These are phyloP conservation scores for Tricholoma sp. DNA, from an alignment of 768 basidiomycete genomes.

Conservation along the genomic window DNA sequence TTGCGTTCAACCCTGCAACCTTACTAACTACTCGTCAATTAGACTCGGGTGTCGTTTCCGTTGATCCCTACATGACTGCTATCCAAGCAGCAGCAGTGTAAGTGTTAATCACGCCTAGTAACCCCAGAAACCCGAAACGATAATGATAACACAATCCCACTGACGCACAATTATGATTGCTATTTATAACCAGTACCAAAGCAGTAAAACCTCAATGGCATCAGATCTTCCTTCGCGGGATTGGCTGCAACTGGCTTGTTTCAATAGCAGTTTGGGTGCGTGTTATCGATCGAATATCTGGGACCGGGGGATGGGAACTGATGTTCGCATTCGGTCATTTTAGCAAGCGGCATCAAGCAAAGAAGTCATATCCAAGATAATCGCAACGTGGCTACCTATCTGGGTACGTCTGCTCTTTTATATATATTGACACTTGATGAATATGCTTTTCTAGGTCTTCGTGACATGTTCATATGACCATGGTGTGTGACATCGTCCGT, in stretches of 20 bases:
- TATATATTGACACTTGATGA: neutral
- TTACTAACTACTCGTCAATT: neutral
- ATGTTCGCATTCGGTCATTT: neutral
- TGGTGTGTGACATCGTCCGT: conserved; percentile 32
- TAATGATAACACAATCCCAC: conserved; percentile 24
- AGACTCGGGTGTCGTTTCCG: conserved; percentile 60
- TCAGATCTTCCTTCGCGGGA: conserved; percentile 68
- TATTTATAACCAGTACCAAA: conserved; percentile 27
- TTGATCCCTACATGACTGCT: conserved; percentile 51
- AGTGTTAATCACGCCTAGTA: conserved; percentile 18
- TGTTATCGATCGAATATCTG: neutral
- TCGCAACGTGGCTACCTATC: conserved; percentile 69
- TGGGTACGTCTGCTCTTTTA: conserved; percentile 42
- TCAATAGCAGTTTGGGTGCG: conserved; percentile 69
- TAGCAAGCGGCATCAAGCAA: conserved; percentile 67
- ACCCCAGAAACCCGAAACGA: neutral
- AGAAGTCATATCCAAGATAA: conserved; percentile 65
- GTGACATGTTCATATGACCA: conserved; percentile 66
- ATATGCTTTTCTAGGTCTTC: conserved; percentile 42
- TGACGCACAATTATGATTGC: too few species aligned
- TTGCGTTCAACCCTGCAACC: too few species aligned
- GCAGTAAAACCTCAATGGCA: conserved; percentile 63
- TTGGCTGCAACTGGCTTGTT: conserved; percentile 76
- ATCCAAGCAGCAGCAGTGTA: conserved; percentile 55
- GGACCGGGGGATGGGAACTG: neutral